Evolutionary conservation across 2,329 filamentous ascomycete species (phyloP).

Genomic region (Aspergillus ochraceoroseus): DNA sequence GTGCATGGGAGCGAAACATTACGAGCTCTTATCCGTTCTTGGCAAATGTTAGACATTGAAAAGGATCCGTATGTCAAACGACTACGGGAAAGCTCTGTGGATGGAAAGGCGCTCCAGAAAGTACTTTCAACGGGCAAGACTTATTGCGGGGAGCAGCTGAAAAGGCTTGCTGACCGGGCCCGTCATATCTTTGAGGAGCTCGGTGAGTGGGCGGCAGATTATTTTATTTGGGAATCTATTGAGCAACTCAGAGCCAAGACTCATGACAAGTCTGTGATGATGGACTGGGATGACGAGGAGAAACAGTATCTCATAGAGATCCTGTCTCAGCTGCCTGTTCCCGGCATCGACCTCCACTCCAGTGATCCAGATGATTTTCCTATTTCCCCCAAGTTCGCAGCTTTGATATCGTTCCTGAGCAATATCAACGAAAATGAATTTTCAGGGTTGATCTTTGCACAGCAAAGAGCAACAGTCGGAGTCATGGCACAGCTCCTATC

Average conservation of each 20-base stretch:
- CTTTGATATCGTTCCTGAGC: conserved; percentile 53
- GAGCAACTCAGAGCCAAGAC: conserved; percentile 28
- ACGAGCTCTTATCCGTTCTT: conserved; percentile 42
- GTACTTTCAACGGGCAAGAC: conserved; percentile 33
- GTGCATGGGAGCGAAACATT: conserved; percentile 33
- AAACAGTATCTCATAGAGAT: conserved; percentile 50
- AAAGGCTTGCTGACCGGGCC: conserved; percentile 50
- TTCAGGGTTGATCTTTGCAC: conserved; percentile 62
- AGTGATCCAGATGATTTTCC: conserved; percentile 9
- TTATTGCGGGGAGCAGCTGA: conserved; percentile 52
- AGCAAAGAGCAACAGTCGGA: conserved; percentile 57
- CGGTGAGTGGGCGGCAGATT: conserved; percentile 65
- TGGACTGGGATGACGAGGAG: conserved; percentile 51
- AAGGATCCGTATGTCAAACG: conserved; percentile 58
- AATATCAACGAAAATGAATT: conserved; percentile 46
- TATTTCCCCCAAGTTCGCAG: conserved; percentile 55
- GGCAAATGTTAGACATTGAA: conserved; percentile 49
- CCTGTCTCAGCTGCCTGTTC: conserved; percentile 23
- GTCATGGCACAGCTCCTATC: conserved; percentile 57
- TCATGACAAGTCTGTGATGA: conserved; percentile 31
- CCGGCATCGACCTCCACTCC: conserved; percentile 17
- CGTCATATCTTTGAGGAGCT: conserved; percentile 53
- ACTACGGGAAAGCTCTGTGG: conserved; percentile 44
- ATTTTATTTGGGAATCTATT: conserved; percentile 55
- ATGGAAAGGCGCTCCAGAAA: conserved; percentile 25